Percentiles rank a stretch among this genome's conserved stretches.
These are phyloP conservation scores for Fusarium verticillioides DNA, from an alignment of 2,329 filamentous ascomycete species.

Conservation along the genomic window DNA sequence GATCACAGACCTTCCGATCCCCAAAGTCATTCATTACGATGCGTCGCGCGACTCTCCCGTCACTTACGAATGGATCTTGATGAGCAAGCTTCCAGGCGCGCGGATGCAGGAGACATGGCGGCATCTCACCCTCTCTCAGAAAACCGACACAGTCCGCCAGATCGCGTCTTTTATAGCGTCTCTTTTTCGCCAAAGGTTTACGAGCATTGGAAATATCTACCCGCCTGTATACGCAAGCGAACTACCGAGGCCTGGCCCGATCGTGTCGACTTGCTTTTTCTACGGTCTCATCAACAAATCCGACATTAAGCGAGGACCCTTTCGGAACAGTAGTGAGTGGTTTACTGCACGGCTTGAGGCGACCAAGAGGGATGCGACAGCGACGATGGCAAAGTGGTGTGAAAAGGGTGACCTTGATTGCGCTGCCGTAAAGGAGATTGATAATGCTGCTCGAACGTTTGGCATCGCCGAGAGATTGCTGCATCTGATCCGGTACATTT, in stretches of 20 bases:
- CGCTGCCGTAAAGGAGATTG: conserved; percentile 44
- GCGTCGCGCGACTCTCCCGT: conserved; percentile 47
- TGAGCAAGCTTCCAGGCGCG: conserved; percentile 46
- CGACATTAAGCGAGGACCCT: conserved; percentile 51
- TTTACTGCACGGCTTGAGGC: conserved; percentile 44
- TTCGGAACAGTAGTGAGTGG: conserved; percentile 51
- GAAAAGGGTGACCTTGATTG: neutral
- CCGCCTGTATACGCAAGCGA: conserved; percentile 6
- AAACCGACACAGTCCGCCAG: neutral
- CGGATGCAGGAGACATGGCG: conserved; percentile 45
- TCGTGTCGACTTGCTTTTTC: conserved; percentile 52
- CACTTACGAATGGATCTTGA: conserved; percentile 56
- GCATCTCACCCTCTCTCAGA: conserved; percentile 14
- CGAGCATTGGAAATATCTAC: conserved; percentile 26
- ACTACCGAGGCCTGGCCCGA: conserved; percentile 24
- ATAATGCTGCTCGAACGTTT: conserved; percentile 46
- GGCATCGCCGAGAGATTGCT: conserved; percentile 44
- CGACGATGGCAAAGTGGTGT: neutral
- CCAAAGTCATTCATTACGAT: conserved; percentile 49
- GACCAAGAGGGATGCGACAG: neutral
- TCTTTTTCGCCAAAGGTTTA: conserved; percentile 45
- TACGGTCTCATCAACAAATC: conserved; percentile 46
- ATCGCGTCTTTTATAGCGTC: conserved; percentile 9
- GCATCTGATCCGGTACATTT: conserved; percentile 46
- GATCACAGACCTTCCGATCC: conserved; percentile 48